These are phyloP conservation scores for Ceratobasidium sp. DNA, from an alignment of 1,284 basidiomycete genomes.

Conservation along the genomic window DNA sequence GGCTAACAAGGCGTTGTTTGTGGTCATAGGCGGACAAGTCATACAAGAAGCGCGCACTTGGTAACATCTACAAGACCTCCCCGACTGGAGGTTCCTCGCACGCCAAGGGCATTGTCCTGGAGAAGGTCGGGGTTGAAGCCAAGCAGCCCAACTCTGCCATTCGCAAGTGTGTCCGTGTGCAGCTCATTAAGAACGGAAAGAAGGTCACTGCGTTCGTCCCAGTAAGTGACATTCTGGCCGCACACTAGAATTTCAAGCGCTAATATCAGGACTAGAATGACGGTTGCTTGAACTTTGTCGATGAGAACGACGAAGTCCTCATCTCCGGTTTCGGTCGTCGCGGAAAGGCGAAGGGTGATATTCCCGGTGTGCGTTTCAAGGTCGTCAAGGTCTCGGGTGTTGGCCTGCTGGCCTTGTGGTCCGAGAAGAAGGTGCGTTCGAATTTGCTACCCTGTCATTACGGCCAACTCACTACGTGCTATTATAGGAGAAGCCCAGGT, in stretches of 20 bases:
- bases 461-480: slow-evolving; percentile 45
- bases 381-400: slow-evolving; percentile 99
- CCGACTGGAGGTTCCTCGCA: slow-evolving; percentile 99
- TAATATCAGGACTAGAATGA: slow-evolving; percentile 76
- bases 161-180: slow-evolving; percentile 99
- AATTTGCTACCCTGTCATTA: slow-evolving; percentile 29
- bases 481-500: slow-evolving; percentile 89
- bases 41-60: slow-evolving; percentile 99
- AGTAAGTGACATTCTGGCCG: slow-evolving; percentile 52
- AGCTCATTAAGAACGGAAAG: slow-evolving; percentile 99
- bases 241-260: not conserved
- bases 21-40: slow-evolving; percentile 89
- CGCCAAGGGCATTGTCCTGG: slow-evolving; percentile 99
- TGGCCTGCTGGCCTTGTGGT: slow-evolving; percentile 97
- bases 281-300: slow-evolving; percentile 98
- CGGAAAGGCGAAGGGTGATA: slow-evolving; percentile 99
- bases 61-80: slow-evolving; percentile 99
- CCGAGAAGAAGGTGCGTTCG: slow-evolving; percentile 92
- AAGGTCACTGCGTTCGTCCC: slow-evolving; percentile 94
- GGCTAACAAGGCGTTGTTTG: slow-evolving; percentile 25
- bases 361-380: slow-evolving; percentile 98
- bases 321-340: slow-evolving; percentile 99
- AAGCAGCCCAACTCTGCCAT: slow-evolving; percentile 99
- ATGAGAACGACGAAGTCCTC: slow-evolving; percentile 99
- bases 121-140: slow-evolving; percentile 96